Conservation (phyloP, 495 filamentous ascomycete species). For the Sporormia fimetaria region DNA sequence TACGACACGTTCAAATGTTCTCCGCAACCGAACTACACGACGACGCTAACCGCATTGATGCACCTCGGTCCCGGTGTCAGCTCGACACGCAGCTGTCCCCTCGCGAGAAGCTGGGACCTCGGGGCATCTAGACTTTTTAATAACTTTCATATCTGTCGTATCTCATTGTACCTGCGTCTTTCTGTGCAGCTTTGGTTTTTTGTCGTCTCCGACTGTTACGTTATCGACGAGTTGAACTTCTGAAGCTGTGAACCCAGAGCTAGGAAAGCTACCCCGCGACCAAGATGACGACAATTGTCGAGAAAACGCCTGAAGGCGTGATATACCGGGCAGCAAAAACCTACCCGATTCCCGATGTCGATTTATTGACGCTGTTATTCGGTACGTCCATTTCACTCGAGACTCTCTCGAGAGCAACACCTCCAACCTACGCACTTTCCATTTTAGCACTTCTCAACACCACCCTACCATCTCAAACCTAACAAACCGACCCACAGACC, state of each 20-base stretch:
- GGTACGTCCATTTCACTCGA: conserved; percentile 17
- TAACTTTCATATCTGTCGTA: too few relatives aligned
- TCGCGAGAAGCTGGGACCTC: too few relatives aligned
- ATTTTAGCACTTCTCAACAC: neutral
- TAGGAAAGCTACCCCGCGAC: too few relatives aligned
- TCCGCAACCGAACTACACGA: conserved; percentile 1
- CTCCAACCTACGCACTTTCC: too few relatives aligned
- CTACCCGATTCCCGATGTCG: conserved; percentile 18
- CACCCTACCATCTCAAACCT: neutral
- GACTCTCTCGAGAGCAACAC: too few relatives aligned
- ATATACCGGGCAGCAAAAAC: conserved; percentile 19
- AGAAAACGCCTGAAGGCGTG: conserved; percentile 13
- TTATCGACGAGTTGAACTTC: too few relatives aligned
- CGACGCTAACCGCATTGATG: neutral
- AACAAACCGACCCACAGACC: conserved; percentile 6
- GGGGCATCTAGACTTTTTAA: too few relatives aligned
- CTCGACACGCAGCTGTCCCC: too few relatives aligned
- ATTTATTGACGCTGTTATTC: conserved; percentile 22
- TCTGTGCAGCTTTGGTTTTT: too few relatives aligned
- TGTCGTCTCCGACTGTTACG: too few relatives aligned
- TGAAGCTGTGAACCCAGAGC: too few relatives aligned
- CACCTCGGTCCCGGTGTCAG: conserved; percentile 1
- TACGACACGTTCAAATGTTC: neutral
- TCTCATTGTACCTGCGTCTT: too few relatives aligned
- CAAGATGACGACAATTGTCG: conserved; percentile 21